phyloP scores from a whole-genome alignment of 176 grass and related monocot species.

The Puccinellia tenuiflora region DNA sequence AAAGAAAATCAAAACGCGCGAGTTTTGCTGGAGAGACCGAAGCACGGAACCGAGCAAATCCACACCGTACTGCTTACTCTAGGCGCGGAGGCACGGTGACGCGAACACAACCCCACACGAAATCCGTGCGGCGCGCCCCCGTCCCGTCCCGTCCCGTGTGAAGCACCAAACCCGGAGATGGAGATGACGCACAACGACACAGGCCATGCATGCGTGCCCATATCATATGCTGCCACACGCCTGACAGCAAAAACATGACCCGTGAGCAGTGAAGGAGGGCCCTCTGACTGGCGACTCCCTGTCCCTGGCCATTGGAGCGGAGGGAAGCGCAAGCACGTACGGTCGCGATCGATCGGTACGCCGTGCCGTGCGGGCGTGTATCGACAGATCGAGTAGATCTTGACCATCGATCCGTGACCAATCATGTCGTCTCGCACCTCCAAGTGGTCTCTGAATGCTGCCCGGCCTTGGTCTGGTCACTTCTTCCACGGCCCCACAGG shows the following conservation, averaged over 20 bases:
- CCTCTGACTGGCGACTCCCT: background rate
- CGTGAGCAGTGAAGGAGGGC: conserved; percentile 2
- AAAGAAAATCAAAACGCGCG: no score
- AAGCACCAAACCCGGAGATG: background rate
- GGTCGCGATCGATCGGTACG: background rate
- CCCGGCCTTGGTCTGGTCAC: background rate
- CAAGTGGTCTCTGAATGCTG: background rate
- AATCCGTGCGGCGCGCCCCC: conserved; percentile 15
- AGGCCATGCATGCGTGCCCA: background rate
- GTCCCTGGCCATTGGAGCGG: background rate
- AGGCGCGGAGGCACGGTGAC: background rate
- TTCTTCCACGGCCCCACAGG: background rate
- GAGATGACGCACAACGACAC: background rate
- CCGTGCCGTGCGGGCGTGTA: background rate
- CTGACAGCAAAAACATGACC: background rate
- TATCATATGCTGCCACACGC: background rate
- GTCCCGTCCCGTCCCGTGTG: no score
- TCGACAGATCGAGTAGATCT: conserved; percentile 47
- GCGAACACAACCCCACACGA: background rate
- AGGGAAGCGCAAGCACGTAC: background rate
- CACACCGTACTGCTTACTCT: background rate
- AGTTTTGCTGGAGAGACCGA: no score
- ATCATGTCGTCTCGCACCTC: conserved; percentile 15
- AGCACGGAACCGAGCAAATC: background rate
- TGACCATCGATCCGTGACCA: conserved; percentile 34